phyloP scores from a whole-genome alignment of 441 rosid genomes.

The Jatropha multifida region DNA sequence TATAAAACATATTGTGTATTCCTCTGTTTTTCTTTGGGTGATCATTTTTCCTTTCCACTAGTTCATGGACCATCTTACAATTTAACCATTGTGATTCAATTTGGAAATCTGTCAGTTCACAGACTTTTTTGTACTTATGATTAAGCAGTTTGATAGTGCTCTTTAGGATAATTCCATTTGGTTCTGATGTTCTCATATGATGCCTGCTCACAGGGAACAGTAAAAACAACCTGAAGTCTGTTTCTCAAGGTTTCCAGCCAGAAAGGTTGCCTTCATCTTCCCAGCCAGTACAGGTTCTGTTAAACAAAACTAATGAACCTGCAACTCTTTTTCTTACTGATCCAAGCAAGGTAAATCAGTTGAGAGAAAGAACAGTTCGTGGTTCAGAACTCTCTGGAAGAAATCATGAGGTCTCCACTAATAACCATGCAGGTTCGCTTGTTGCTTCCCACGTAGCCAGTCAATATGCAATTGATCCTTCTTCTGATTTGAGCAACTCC shows the following conservation, averaged over 20 bases:
- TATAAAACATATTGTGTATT: not conserved
- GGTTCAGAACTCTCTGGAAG: conserved; percentile 48
- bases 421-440: conserved; percentile 41
- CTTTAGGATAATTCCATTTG: conserved; percentile 15
- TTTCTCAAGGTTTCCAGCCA: conserved; percentile 38
- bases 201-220: conserved; percentile 42
- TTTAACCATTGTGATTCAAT: not conserved
- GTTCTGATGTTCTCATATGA: conserved; percentile 29
- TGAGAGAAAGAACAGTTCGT: conserved; percentile 48
- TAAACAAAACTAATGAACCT: conserved; percentile 42
- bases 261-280: conserved; percentile 42
- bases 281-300: conserved; percentile 41
- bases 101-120: not conserved
- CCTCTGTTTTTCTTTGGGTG: not conserved
- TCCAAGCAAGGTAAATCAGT: conserved; percentile 43
- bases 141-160: conserved; percentile 5
- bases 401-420: conserved; percentile 41
- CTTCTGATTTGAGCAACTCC: conserved; percentile 47
- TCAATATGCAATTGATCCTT: conserved; percentile 36
- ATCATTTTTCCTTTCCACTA: not conserved
- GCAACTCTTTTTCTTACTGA: conserved; percentile 40
- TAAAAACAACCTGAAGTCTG: conserved; percentile 39
- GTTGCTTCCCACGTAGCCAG: conserved; percentile 50
- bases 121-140: not conserved
- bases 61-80: conserved; percentile 5